Conservation (phyloP, 768 basidiomycete species). For the Tylopilus felleus region DNA sequence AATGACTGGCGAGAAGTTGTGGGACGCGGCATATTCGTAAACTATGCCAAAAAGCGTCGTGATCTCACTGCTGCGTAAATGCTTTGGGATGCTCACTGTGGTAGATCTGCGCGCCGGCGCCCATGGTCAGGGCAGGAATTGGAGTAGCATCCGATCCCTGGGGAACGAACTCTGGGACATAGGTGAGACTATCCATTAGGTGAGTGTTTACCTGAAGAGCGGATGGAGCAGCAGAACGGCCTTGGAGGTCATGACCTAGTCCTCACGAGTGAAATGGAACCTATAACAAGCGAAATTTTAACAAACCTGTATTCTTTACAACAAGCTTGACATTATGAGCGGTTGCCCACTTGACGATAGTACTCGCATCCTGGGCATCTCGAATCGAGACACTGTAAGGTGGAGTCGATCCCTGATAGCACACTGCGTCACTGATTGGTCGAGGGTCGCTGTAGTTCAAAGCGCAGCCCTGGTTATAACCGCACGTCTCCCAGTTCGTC, state of each 20-base stretch:
- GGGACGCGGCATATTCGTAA: conserved; percentile 11
- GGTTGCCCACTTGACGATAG: conserved; percentile 18
- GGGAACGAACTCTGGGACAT: conserved; percentile 17
- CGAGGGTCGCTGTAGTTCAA: conserved; percentile 20
- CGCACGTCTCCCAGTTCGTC: conserved; percentile 24
- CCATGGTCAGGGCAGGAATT: conserved; percentile 19
- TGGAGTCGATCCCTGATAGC: conserved; percentile 20
- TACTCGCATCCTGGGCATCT: conserved; percentile 20
- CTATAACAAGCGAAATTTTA: background rate
- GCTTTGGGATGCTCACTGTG: background rate
- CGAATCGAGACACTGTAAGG: conserved; percentile 19
- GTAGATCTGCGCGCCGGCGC: conserved; percentile 15
- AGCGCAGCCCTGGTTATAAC: conserved; percentile 14
- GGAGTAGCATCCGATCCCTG: conserved; percentile 12
- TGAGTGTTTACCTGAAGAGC: conserved; percentile 25
- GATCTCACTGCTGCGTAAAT: background rate
- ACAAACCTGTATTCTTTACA: conserved; percentile 22
- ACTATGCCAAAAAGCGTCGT: conserved; percentile 8
- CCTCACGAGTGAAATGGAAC: background rate
- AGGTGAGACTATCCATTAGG: conserved; percentile 8
- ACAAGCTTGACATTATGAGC: conserved; percentile 17
- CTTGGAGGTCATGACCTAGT: conserved; percentile 21
- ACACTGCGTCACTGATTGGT: conserved; percentile 2
- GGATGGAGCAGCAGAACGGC: conserved; percentile 22
- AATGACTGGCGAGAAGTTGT: conserved; percentile 17